A percentile compares a stretch with the other conserved stretches of the same genome.
phyloP scores from a whole-genome alignment of 163 green algal genomes.

The Chlorella variabilis region DNA sequence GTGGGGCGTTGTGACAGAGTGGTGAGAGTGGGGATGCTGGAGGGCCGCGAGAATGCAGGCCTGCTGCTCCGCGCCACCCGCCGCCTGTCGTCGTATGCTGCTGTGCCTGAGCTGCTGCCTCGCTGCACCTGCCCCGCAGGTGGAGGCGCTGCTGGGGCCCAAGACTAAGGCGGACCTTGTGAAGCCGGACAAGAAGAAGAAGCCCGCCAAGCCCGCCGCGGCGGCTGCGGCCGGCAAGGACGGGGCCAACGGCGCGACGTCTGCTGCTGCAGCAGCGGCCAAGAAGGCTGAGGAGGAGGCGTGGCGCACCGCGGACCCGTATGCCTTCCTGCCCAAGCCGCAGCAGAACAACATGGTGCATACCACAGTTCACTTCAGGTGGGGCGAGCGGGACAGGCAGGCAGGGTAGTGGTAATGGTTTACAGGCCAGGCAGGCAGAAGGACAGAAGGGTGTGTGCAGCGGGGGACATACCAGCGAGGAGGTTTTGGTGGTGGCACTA shows the following conservation, averaged over 20 bases:
- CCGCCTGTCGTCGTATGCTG: too few relatives aligned
- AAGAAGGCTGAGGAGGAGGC: constrained; percentile 23
- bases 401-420: too few relatives aligned
- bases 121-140: constrained; percentile 16
- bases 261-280: constrained; percentile 24
- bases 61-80: too few relatives aligned
- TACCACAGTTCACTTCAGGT: constrained; percentile 79
- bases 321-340: constrained; percentile 70
- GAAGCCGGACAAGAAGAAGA: constrained; percentile 79
- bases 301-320: constrained; percentile 59
- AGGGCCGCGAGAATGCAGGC: too few relatives aligned
- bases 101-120: not conserved
- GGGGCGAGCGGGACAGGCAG: too few relatives aligned
- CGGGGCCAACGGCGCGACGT: constrained; percentile 13
- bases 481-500: too few relatives aligned
- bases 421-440: too few relatives aligned
- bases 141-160: constrained; percentile 82
- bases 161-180: constrained; percentile 89
- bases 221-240: constrained; percentile 3
- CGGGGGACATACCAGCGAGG: too few relatives aligned
- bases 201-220: constrained; percentile 48
- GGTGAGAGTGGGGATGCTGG: too few relatives aligned
- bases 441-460: too few relatives aligned
- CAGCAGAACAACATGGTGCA: constrained; percentile 89
- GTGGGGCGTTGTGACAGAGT: too few relatives aligned